Evolutionary conservation across 169 alveolate genomes (phyloP), one percentile per base, ranked within the genome.

Genomic region (Plasmodium relictum): DNA sequence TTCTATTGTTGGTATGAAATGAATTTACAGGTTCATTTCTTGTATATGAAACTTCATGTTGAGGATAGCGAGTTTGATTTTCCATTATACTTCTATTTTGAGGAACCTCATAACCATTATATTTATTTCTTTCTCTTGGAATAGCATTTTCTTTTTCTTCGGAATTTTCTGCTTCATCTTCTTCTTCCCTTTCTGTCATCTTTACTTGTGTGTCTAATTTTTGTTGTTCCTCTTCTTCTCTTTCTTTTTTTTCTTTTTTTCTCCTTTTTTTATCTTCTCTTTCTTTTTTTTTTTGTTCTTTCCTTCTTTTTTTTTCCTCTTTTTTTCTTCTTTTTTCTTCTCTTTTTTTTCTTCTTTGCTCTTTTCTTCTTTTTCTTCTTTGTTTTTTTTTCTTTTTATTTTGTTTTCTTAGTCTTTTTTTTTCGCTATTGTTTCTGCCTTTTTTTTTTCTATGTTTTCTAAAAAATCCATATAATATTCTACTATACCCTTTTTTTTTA

Each of bases 401-500:
- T 48, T 12, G 8, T 20, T 16, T 9, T 24, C 65, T 5, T 20
- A 14, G 26, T 70, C 66, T 48, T 20, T 6, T 66, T n/a, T 14
- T 7, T 9, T 56, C 14, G 14, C 22, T 54, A 54, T 14, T 54
- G 16, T 59, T 18, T 6, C 74, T n/a, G 12, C 66, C 22, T 20
- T 41, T 66, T n/a, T 56, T 41, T 16, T 44, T 10, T 6, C 80
- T 18, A 26, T 45, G 42, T 20, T 70, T 70, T 44, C 80, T 42
- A 20, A 50, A 48, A 45, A 70, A 20, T 0, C 45, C 80, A 70
- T 70, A 48, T 26, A 70, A 48, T 4, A 70, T 48, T 48, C 80
- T 48, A 14, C n/a, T 12, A 12, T 45, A 6, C 18, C 52, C 52
- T 65, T 39, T 39, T 65, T 39, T 16, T n/a, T 18, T 41, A 14